Evolutionary conservation across 1,139 yeast species (phyloP), one percentile per base, ranked within the genome.

Genomic region (Yamadazyma oceani): DNA sequence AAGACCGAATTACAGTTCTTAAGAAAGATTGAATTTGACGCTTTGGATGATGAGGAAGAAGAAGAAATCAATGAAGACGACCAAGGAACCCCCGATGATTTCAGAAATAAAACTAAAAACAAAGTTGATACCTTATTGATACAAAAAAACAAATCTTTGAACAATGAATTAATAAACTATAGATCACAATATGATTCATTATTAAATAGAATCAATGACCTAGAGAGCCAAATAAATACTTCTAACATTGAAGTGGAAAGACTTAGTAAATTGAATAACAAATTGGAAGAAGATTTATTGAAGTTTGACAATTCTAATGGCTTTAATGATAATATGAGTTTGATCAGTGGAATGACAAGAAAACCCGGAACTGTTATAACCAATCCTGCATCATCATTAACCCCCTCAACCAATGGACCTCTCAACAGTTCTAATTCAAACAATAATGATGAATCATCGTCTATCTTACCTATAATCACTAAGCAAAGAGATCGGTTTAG

Each of bases 401-500:
- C 22, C 7, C 31, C 31, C 10, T 28, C 32, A 17, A 29, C 24
- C 5, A 27, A 27, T 17, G 28, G 28, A 26, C 7, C 8, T 19
- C 21, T 26, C 21, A 27, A 27, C 12, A 14, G 16, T 17, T 49
- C 26, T 16, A 36, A 43, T 43, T 42, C 16, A 40, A 38, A 36
- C 19, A 51, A 34, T 28, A 54, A 36, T 11, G 50, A 54, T 11
- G 71, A 63, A 36, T 65, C 74, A 30, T 56, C 68, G 5, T 75
- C 88, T 0, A 82, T 92, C 29, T 64, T 92, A 33, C 95, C 96
- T 0, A 88, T 92, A 37, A 80, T 92, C 23, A 89, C 97, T 16
- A 90, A 92, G 53, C 98, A 92, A 63, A 78, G 98, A 58, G 97
- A 92, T 58, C 70, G 97, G 46, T 89, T 90, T 69, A 79, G 95